A percentile compares a stretch with the other conserved stretches of the same genome.
Evolutionary conservation across 176 grass and related monocot species (phyloP).

Genomic region (Elymus sibiricus): DNA sequence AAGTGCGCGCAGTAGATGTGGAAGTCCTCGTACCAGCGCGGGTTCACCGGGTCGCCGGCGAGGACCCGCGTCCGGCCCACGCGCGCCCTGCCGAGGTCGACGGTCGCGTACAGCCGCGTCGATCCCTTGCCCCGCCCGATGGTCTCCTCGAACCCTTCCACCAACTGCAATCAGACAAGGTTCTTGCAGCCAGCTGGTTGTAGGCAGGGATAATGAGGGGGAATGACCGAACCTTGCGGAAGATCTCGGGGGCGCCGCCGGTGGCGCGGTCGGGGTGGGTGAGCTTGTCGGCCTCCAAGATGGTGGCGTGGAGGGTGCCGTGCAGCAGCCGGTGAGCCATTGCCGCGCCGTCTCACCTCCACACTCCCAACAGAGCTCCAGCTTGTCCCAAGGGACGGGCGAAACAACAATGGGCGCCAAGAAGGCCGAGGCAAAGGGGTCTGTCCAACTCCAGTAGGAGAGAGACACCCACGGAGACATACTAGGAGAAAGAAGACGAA

Average conservation of each 20-base stretch:
- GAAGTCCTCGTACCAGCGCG: slow-evolving; percentile 90
- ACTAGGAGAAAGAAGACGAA: neutral
- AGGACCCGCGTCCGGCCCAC: slow-evolving; percentile 86
- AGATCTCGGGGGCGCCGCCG: slow-evolving; percentile 52
- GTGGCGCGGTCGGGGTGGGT: slow-evolving; percentile 25
- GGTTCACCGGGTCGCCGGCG: slow-evolving; percentile 62
- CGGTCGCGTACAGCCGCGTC: slow-evolving; percentile 80
- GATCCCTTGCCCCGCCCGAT: slow-evolving; percentile 67
- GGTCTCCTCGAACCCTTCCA: slow-evolving; percentile 71
- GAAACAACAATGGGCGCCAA: neutral
- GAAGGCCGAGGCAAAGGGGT: neutral
- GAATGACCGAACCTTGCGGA: slow-evolving; percentile 44
- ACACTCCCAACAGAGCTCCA: neutral
- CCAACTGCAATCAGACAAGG: neutral
- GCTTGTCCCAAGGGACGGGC: neutral
- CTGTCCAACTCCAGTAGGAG: neutral
- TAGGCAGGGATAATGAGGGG: neutral
- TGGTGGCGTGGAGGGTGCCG: slow-evolving; percentile 58
- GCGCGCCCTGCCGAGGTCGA: slow-evolving; percentile 74
- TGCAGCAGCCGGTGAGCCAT: slow-evolving; percentile 73
- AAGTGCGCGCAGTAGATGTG: slow-evolving; percentile 96
- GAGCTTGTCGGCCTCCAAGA: slow-evolving; percentile 58
- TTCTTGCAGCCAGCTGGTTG: too few relatives aligned
- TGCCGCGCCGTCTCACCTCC: neutral
- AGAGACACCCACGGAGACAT: too few relatives aligned